phyloP scores from a whole-genome alignment of 2,329 filamentous ascomycete species.

The Golovinomyces cichoracearum region DNA sequence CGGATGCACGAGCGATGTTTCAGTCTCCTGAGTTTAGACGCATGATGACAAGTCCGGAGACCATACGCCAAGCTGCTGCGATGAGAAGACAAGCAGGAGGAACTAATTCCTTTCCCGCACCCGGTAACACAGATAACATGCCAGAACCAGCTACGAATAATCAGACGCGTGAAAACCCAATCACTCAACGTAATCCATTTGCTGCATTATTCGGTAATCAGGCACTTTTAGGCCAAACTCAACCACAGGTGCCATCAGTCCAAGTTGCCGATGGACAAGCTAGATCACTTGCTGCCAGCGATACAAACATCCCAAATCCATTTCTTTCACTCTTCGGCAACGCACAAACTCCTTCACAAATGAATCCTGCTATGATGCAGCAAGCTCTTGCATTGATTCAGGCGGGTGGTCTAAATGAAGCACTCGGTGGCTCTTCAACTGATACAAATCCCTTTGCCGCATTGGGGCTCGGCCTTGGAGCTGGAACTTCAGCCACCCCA shows the following conservation, averaged over 20 bases:
- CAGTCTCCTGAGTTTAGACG: constrained; percentile 68
- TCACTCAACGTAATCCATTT: constrained; percentile 27
- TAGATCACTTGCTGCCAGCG: constrained; percentile 13
- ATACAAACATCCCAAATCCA: constrained; percentile 26
- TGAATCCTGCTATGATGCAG: constrained; percentile 30
- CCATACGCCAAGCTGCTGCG: constrained; percentile 55
- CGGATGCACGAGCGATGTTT: constrained; percentile 58
- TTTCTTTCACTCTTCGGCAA: constrained; percentile 38
- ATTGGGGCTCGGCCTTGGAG: constrained; percentile 7
- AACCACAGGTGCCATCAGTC: constrained; percentile 12
- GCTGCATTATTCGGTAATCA: constrained; percentile 27
- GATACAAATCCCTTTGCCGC: background rate
- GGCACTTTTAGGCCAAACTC: constrained; percentile 8
- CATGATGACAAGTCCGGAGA: constrained; percentile 78
- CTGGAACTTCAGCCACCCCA: constrained; percentile 16
- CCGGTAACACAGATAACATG: constrained; percentile 73
- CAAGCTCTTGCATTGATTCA: constrained; percentile 23
- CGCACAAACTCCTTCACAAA: constrained; percentile 17
- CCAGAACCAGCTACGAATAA: constrained; percentile 19
- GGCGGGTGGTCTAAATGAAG: constrained; percentile 8
- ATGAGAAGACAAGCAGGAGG: constrained; percentile 47
- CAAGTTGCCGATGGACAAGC: constrained; percentile 13
- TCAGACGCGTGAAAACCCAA: constrained; percentile 11
- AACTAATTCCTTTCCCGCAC: constrained; percentile 51
- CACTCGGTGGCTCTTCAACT: constrained; percentile 6